Conservation (phyloP, 176 grass and related monocot genomes). For the Aegilops longissima region DNA sequence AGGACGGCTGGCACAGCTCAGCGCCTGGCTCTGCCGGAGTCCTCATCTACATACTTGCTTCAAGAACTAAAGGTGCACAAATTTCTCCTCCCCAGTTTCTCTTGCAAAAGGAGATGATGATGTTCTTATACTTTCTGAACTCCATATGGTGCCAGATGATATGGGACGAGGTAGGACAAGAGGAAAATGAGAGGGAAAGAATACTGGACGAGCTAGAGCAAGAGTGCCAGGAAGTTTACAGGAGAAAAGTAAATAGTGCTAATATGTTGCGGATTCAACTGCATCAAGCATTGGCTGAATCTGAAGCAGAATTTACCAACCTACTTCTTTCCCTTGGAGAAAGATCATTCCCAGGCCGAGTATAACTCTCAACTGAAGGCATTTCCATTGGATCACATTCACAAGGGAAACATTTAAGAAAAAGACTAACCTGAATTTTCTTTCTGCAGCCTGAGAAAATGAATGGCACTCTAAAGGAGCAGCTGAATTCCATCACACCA, state of each 20-base stretch:
- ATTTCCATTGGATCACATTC: background rate
- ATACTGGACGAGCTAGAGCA: constrained; percentile 76
- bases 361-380: constrained; percentile 31
- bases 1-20: constrained; percentile 47
- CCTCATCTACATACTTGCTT: constrained; percentile 84
- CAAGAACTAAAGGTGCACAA: constrained; percentile 80
- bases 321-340: constrained; percentile 96
- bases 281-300: constrained; percentile 93
- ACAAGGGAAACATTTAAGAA: background rate
- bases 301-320: constrained; percentile 91
- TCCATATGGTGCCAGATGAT: constrained; percentile 62
- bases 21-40: constrained; percentile 49
- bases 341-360: constrained; percentile 79
- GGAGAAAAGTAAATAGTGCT: constrained; percentile 89
- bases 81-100: constrained; percentile 17
- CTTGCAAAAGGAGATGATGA: background rate
- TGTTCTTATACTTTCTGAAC: background rate
- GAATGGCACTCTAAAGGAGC: constrained; percentile 80
- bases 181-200: constrained; percentile 67
- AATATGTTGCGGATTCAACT: constrained; percentile 77
- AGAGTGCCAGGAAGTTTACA: constrained; percentile 84
- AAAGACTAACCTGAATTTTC: constrained; percentile 38
- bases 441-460: constrained; percentile 84
- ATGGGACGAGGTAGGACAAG: constrained; percentile 93
- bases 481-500: constrained; percentile 89